Evolutionary conservation across 192 early-diverging fungal species (phyloP), one percentile per base, ranked within the genome.

Genomic region (Coemansia sp.): DNA sequence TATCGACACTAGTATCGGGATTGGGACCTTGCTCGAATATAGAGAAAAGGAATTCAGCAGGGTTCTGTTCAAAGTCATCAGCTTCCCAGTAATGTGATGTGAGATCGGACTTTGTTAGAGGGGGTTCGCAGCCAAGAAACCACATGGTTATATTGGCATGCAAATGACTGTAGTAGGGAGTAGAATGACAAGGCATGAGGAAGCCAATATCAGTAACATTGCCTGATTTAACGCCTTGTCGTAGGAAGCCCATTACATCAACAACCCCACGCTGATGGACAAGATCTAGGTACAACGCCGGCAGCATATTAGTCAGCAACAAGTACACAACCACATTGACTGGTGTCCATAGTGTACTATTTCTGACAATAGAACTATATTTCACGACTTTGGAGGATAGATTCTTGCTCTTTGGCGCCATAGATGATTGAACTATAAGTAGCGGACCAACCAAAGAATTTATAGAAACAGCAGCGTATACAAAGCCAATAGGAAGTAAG

Each of bases 131-230:
- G 7, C 90, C 90, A 41, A 98, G 71, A 59, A 94, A 94, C 82
- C 90, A 86, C 87, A 95, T 88, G 14, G 85, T 77, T 12, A 88
- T 60, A 19, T 80, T 49, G 19, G 77, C 67, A 62, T 97, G 95
- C 6, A 98, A 21, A 71, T 90, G 84, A 48, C 90, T 90, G 57
- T 95, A 88, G 72, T 85, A 95, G n/a, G 95, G 97, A 3, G 97
- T 96, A 5, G 95, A 98, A 68, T 98, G 95, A 59, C 97, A 98
- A 7, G 97, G 97, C 93, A 95, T 98, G 32, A 97, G 67, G 60
- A 96, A 90, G 2, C 89, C 82, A 10, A 94, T 76, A 19, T 81
- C 75, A 5, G 30, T 62, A 1, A 54, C 62, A 38, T 54, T 24
- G 7, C 59, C 58, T 1, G 2, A n/a, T 4, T 49, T 10, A 0